Conservation (phyloP, 1,284 basidiomycete species). For the Phellopilus nigrolimitatus region DNA sequence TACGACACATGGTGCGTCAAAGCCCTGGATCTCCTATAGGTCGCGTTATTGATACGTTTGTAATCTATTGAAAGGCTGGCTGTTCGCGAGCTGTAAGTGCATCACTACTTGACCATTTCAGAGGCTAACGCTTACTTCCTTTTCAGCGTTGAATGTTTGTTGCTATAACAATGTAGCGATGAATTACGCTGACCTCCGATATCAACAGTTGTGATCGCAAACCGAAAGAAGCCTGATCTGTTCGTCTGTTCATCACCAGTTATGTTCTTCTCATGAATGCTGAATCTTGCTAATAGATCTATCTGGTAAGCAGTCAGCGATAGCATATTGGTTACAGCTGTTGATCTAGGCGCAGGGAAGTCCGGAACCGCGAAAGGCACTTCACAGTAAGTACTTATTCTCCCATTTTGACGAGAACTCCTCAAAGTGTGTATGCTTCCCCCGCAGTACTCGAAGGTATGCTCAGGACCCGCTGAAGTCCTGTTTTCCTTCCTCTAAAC, state of each 20-base stretch:
- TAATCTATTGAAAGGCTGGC: slow-evolving; percentile 50
- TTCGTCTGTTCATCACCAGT: slow-evolving; percentile 38
- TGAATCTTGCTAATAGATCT: slow-evolving; percentile 40
- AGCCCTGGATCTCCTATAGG: slow-evolving; percentile 30
- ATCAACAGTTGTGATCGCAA: slow-evolving; percentile 56
- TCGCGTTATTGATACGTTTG: slow-evolving; percentile 1
- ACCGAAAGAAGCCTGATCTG: slow-evolving; percentile 67
- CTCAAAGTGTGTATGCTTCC: background rate
- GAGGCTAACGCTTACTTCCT: slow-evolving; percentile 1
- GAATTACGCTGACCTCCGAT: background rate
- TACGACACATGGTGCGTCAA: slow-evolving; percentile 51
- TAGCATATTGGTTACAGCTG: background rate
- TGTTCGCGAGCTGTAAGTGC: slow-evolving; percentile 68
- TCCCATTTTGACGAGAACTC: background rate
- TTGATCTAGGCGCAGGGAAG: slow-evolving; percentile 56
- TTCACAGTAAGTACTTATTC: slow-evolving; percentile 60
- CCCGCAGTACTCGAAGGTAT: slow-evolving; percentile 75
- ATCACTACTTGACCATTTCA: background rate
- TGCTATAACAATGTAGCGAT: background rate
- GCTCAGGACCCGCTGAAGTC: slow-evolving; percentile 15
- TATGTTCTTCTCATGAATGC: slow-evolving; percentile 19
- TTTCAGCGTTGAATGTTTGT: slow-evolving; percentile 63
- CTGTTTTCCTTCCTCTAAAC: background rate
- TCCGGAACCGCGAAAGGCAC: slow-evolving; percentile 74
- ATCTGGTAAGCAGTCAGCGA: slow-evolving; percentile 55